Base-by-base conservation (phyloP, 2,329 filamentous ascomycete genomes). In the Phaeosphaeriaceae sp. region DNA sequence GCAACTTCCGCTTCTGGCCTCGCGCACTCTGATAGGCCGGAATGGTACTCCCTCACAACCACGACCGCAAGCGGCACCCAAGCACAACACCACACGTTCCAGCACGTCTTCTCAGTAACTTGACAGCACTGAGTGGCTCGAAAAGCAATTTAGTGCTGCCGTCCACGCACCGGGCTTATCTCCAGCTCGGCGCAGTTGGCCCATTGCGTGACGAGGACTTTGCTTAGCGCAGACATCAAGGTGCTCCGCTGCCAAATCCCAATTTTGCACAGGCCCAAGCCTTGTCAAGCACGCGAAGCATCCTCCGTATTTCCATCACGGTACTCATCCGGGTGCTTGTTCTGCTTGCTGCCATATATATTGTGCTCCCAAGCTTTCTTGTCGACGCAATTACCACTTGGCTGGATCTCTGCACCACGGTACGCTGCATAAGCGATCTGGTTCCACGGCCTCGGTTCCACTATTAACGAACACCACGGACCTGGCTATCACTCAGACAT, bases 221-320 rank as follows among this genome's bases (percentile, higher is more conserved):
- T 41, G 51, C 49, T 56, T 67, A 64, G 63, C 63, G 62, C 41
- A 55, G 62, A 62, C 66, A 68, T 63, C 66, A 68, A 57, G 66
- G 66, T 70, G 53, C 61, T 67, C 65, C 21, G 11, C 31, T 36
- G 31, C 31, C 13, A 11, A 3, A 13, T 15, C 13, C 31, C 31
- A 36, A 36, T 36, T 36, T 15, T 36, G 31, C 31, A 3, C 41
- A 19, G 3, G 15, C 48, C 57, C 56, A 61, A 56, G 54, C 58
- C 54, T 51, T 25, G 40, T 46, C 58, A 62, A 57, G 53, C 53
- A 44, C 45, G 21, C 41, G 41, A 51, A 56, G 42, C 47, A 44
- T 22, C 36, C 51, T 56, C 55, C 48, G 31, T 36, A 15, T 36
- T 13, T 13, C 31, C 31, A 36, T 36, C 31, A 36, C 7, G 31